These are phyloP conservation scores for Fulvia fulva DNA, from an alignment of 2,329 filamentous ascomycete species.

Conservation along the genomic window DNA sequence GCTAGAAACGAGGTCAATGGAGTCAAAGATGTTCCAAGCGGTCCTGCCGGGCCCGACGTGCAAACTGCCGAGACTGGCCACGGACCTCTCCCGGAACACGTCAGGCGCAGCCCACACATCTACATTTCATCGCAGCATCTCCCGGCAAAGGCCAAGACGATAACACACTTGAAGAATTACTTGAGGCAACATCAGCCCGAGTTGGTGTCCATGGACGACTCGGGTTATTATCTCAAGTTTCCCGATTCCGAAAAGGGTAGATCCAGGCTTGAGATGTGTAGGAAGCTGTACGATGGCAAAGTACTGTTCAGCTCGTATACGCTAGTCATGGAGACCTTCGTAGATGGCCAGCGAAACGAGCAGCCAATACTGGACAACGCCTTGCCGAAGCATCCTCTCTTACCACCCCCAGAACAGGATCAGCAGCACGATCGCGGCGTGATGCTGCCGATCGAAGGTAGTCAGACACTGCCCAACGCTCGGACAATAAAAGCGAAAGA, in stretches of 20 bases:
- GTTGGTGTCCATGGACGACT: conserved; percentile 18
- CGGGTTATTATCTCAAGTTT: conserved; percentile 27
- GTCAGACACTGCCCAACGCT: background rate
- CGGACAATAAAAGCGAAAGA: background rate
- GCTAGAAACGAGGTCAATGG: conserved; percentile 14
- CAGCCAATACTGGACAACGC: background rate
- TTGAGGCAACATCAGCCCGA: conserved; percentile 3
- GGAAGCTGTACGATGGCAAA: conserved; percentile 3
- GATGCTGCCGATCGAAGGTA: too few relatives aligned
- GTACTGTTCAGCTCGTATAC: conserved; percentile 11
- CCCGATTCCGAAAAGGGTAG: conserved; percentile 7
- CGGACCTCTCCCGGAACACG: background rate
- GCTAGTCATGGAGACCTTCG: conserved; percentile 13
- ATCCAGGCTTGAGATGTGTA: conserved; percentile 7
- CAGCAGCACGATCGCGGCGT: too few relatives aligned
- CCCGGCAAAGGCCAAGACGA: conserved; percentile 10
- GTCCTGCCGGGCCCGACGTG: conserved; percentile 5
- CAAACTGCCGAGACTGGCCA: background rate
- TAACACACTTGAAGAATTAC: conserved; percentile 18
- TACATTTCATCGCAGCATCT: conserved; percentile 23
- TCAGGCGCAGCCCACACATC: conserved; percentile 20
- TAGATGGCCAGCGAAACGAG: conserved; percentile 1
- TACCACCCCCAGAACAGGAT: background rate
- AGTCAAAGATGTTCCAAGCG: conserved; percentile 19
- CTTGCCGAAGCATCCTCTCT: background rate